Conservation (phyloP, 345 rosid species). For the Combretum micranthum region DNA sequence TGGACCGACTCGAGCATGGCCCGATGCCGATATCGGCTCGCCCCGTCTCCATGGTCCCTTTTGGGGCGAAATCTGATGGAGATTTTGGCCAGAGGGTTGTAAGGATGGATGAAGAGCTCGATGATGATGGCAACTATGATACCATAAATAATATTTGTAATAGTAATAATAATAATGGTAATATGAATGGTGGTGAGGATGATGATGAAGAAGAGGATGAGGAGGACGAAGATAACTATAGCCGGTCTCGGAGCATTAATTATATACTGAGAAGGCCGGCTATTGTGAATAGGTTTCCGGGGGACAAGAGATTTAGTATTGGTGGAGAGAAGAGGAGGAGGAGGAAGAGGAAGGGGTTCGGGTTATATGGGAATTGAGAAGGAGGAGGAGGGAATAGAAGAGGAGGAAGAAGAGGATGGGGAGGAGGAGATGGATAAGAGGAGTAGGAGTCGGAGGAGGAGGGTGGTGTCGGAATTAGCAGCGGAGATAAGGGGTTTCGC, state of each 20-base stretch:
- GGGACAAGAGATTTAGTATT: neutral
- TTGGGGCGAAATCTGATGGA: neutral
- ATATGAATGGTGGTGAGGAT: constrained; percentile 7
- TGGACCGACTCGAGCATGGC: constrained; percentile 66
- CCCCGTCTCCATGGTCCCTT: constrained; percentile 33
- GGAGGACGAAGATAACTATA: constrained; percentile 24
- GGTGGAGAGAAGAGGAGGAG: too few relatives aligned
- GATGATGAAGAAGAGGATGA: constrained; percentile 23
- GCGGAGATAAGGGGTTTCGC: constrained; percentile 51
- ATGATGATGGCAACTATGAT: constrained; percentile 7
- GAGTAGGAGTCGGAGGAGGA: constrained; percentile 11
- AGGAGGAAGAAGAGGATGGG: constrained; percentile 13
- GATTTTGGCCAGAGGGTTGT: constrained; percentile 10
- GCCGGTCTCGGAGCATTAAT: constrained; percentile 56
- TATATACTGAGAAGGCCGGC: constrained; percentile 47
- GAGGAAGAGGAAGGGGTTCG: constrained; percentile 15
- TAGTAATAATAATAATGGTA: constrained; percentile 6
- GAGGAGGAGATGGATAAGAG: constrained; percentile 6
- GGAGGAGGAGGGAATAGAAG: constrained; percentile 15
- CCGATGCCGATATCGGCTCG: constrained; percentile 53
- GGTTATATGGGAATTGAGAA: constrained; percentile 12
- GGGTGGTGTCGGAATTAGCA: constrained; percentile 35
- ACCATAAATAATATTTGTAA: neutral
- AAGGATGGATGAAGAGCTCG: constrained; percentile 15
- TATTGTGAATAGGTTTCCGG: constrained; percentile 42